Conservation (phyloP, 139 green algal genomes). For the Micractinium conductrix region DNA sequence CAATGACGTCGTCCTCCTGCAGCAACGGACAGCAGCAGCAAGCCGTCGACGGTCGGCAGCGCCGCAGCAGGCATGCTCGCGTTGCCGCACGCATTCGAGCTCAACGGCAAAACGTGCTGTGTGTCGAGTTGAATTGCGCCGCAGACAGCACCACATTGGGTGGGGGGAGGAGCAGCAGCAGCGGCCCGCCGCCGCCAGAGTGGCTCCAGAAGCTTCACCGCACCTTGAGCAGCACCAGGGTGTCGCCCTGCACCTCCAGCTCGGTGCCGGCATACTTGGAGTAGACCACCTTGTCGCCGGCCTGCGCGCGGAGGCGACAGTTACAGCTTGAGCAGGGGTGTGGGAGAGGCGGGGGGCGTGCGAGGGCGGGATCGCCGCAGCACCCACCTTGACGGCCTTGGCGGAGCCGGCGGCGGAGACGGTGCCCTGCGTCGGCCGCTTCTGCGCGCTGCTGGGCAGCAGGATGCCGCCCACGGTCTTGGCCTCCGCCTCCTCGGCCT, state of each 20-base stretch:
- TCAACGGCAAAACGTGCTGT: too few species aligned
- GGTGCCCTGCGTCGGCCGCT: constrained; percentile 81
- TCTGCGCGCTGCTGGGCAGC: constrained; percentile 82
- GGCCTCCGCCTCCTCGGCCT: constrained; percentile 80
- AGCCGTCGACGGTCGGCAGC: neutral
- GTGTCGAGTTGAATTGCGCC: too few species aligned
- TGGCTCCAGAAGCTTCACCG: constrained; percentile 18
- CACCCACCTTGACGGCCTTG: constrained; percentile 55
- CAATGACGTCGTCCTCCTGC: constrained; percentile 74
- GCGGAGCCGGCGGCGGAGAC: constrained; percentile 56
- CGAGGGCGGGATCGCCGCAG: neutral
- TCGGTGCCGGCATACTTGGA: constrained; percentile 96
- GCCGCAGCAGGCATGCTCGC: too few species aligned
- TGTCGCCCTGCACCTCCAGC: constrained; percentile 75
- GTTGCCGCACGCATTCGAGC: neutral
- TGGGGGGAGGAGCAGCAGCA: neutral
- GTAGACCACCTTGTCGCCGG: constrained; percentile 93
- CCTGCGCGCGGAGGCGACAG: constrained; percentile 41
- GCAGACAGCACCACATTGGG: neutral
- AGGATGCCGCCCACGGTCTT: constrained; percentile 91
- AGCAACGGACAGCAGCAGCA: neutral
- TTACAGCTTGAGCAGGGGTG: neutral
- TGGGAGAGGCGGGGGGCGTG: neutral
- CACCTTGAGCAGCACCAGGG: constrained; percentile 94
- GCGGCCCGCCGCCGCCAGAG: neutral